Conservation (phyloP, 345 rosid genomes). For the Populus deltoides region DNA sequence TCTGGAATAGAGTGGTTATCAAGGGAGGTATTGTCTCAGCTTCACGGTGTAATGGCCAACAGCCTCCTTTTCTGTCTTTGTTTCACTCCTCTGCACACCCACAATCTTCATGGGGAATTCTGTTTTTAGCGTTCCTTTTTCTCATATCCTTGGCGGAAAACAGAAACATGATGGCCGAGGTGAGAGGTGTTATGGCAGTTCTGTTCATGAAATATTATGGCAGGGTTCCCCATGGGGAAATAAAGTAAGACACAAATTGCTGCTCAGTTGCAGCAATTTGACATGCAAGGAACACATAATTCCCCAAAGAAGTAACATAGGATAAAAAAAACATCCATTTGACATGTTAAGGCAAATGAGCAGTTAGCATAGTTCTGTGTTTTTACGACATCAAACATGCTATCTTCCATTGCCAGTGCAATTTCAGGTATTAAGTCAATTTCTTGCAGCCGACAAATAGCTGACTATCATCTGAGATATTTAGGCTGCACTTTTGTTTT, state of each 20-base stretch:
- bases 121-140: background rate
- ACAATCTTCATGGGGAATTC: background rate
- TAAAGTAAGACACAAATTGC: background rate
- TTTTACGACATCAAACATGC: background rate
- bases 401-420: conserved; percentile 1
- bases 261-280: too few relatives aligned
- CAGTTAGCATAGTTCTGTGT: background rate
- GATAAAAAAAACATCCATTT: background rate
- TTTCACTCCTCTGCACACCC: background rate
- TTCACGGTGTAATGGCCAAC: background rate
- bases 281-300: background rate
- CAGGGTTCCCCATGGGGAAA: background rate
- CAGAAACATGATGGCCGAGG: background rate
- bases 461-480: background rate
- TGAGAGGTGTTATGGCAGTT: background rate
- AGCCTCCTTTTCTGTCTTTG: background rate
- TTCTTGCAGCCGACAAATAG: background rate
- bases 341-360: background rate
- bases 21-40: conserved; percentile 26
- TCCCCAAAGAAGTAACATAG: background rate
- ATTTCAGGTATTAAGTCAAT: background rate
- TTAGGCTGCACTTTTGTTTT: background rate
- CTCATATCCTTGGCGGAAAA: background rate
- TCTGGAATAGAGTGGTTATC: conserved; percentile 26
- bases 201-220: background rate